Evolutionary conservation across 495 filamentous ascomycete species (phyloP), one percentile per base, ranked within the genome.

Genomic region (Bacidia rubella): DNA sequence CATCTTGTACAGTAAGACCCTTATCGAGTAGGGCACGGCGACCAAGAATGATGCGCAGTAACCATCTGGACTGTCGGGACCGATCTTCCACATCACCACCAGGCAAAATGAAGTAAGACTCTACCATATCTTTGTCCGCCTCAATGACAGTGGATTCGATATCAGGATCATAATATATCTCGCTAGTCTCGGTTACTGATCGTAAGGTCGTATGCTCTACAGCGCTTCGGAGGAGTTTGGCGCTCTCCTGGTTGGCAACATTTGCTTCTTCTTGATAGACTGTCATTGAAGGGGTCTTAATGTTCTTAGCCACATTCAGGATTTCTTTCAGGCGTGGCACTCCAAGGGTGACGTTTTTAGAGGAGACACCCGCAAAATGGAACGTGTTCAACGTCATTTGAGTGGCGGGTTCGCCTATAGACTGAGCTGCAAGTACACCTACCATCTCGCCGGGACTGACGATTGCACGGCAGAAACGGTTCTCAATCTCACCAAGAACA

Each of bases 311-410:
- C 40, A 97, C 85, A 64, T 99, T 97, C 35, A 99, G 72, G 79
- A 99, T 97, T 70, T 99, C 92, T 78, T 99, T 99, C 19, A 99
- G 75, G 78, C 92, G 90, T 45, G 92, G 92, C 22, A 99, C 92
- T 85, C 92, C 92, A 49, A 97, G 85, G 21, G 92, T 99, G 47
- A 97, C 88, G 75, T 97, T 99, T 81, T 99, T 99, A 21, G 92
- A 95, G 1, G 93, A 93, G 41, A 98, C 88, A 93, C 92, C 92
- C 67, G 92, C 88, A 69, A 99, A 97, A 77, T 99, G 92, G 82
- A 99, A 99, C 24, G 92, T 99, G 69, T 99, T 99, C 45, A 99
- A 68, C 0, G 92, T 99, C 92, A 99, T 99, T 71, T 99, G 92
- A 1, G 92, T 99, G 42, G 92, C 92, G 19, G 92, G 92, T 66